Conservation (phyloP, 2,329 filamentous ascomycete genomes). For the Beauveria scarabaeidicola region DNA sequence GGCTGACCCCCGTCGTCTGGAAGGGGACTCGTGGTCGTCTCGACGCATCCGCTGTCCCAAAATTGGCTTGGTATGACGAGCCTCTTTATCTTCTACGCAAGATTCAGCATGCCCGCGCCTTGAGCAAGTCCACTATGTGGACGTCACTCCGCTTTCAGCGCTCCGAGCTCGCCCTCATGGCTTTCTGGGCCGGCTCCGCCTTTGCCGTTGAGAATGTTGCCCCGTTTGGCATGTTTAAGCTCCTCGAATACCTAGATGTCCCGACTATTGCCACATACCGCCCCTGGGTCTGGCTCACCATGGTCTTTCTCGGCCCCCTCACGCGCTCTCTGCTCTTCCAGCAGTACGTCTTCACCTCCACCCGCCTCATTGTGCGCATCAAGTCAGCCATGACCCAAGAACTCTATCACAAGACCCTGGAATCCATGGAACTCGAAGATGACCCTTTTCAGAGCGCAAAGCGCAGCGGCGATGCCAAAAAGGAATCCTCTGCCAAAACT, state of each 20-base stretch:
- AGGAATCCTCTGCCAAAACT: constrained; percentile 20
- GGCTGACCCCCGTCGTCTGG: constrained; percentile 21
- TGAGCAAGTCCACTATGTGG: constrained; percentile 35
- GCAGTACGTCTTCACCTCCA: constrained; percentile 50
- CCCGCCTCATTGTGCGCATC: constrained; percentile 46
- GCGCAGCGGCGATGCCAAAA: constrained; percentile 19
- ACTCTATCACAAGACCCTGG: constrained; percentile 46
- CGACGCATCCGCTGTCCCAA: constrained; percentile 39
- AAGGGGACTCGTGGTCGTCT: constrained; percentile 36
- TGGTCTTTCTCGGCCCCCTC: constrained; percentile 43
- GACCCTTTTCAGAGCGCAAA: constrained; percentile 32
- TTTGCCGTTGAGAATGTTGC: constrained; percentile 41
- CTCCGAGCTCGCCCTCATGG: constrained; percentile 36
- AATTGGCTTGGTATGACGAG: constrained; percentile 47
- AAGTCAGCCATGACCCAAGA: constrained; percentile 51
- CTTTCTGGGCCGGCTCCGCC: constrained; percentile 28
- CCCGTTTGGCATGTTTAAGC: constrained; percentile 44
- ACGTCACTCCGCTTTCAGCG: constrained; percentile 37
- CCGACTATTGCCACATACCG: constrained; percentile 36
- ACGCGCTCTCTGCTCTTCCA: constrained; percentile 43
- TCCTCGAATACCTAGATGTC: constrained; percentile 42
- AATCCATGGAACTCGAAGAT: constrained; percentile 49
- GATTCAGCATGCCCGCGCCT: constrained; percentile 34
- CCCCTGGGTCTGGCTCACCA: constrained; percentile 44
- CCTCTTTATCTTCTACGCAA: constrained; percentile 37